A percentile compares a stretch with the other conserved stretches of the same genome.
Evolutionary conservation across 108 stramenopile species (phyloP).

Genomic region (Discostella stelligeroides): DNA sequence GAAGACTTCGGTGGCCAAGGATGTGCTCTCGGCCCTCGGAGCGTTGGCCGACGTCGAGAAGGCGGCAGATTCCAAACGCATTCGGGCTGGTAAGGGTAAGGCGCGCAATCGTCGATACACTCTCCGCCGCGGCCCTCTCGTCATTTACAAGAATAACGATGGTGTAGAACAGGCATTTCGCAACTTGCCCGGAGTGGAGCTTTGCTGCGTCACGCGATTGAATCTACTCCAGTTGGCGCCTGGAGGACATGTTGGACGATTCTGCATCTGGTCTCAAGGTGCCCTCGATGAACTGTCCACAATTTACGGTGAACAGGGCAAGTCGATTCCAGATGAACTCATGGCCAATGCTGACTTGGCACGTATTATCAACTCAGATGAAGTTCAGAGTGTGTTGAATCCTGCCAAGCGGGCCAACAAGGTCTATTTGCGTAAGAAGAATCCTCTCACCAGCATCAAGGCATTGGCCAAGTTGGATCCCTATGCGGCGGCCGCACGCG

Average conservation of each 20-base stretch:
- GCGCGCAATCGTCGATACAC: slow-evolving; percentile 96
- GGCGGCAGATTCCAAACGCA: slow-evolving; percentile 93
- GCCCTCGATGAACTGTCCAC: slow-evolving; percentile 95
- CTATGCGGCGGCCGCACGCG: slow-evolving; percentile 88
- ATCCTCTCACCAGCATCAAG: slow-evolving; percentile 88
- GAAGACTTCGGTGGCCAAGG: slow-evolving; percentile 94
- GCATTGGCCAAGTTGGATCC: slow-evolving; percentile 94
- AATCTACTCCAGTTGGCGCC: slow-evolving; percentile 98
- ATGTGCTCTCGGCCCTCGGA: slow-evolving; percentile 89
- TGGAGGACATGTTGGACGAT: slow-evolving; percentile 99
- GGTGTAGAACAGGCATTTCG: slow-evolving; percentile 95
- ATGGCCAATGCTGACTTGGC: slow-evolving; percentile 99
- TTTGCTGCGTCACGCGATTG: slow-evolving; percentile 93
- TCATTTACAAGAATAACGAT: slow-evolving; percentile 93
- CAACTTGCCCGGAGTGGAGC: slow-evolving; percentile 97
- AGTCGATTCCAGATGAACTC: slow-evolving; percentile 84
- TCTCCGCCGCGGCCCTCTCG: slow-evolving; percentile 96
- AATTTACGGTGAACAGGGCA: slow-evolving; percentile 91
- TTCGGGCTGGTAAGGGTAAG: slow-evolving; percentile 99
- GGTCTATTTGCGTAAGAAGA: slow-evolving; percentile 88
- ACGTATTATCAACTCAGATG: slow-evolving; percentile 97
- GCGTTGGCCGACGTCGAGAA: slow-evolving; percentile 95
- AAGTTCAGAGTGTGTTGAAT: slow-evolving; percentile 95
- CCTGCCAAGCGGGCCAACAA: slow-evolving; percentile 81
- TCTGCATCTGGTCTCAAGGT: slow-evolving; percentile 96